Percentiles rank a stretch among this genome's conserved stretches.
phyloP scores from a whole-genome alignment of 2,329 filamentous ascomycete genomes.

The Juglanconis oblonga region DNA sequence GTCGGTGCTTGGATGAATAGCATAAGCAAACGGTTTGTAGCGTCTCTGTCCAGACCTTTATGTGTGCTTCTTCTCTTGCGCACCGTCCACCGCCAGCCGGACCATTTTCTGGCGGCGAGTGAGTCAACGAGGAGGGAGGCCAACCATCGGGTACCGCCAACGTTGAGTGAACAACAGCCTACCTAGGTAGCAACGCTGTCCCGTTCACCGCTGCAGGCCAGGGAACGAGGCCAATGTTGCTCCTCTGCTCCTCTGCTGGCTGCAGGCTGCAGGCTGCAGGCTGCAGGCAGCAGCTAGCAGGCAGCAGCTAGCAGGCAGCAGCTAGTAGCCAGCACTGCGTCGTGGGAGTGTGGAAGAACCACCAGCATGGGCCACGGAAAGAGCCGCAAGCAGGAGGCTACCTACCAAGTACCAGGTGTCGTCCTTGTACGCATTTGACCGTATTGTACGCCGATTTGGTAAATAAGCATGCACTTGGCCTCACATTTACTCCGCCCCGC shows the following conservation, averaged over 20 bases:
- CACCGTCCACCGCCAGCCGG: not conserved
- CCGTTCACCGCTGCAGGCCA: not conserved
- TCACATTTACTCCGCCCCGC: not conserved
- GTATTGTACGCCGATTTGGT: not conserved
- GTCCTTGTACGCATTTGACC: not conserved
- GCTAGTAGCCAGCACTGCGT: not conserved
- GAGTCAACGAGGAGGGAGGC: not conserved
- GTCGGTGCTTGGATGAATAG: not conserved
- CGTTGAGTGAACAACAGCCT: not conserved
- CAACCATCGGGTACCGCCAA: not conserved
- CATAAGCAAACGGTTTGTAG: not conserved
- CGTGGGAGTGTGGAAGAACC: not conserved
- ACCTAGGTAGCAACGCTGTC: not conserved
- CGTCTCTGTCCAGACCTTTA: not conserved
- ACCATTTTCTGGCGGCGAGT: not conserved
- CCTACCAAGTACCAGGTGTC: too few species aligned
- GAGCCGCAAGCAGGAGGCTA: too few species aligned
- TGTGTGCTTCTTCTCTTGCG: not conserved
- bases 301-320: conserved; percentile 3
- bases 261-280: not conserved
- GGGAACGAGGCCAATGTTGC: not conserved
- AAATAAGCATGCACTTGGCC: conserved; percentile 8
- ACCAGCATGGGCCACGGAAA: too few species aligned
- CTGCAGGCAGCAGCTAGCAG: not conserved
- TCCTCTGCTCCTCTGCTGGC: too few species aligned